Percentiles rank a stretch among this genome's conserved stretches.
Evolutionary conservation across 805 yeast species (phyloP).

Genomic region (Saturnispora kantuleensis): DNA sequence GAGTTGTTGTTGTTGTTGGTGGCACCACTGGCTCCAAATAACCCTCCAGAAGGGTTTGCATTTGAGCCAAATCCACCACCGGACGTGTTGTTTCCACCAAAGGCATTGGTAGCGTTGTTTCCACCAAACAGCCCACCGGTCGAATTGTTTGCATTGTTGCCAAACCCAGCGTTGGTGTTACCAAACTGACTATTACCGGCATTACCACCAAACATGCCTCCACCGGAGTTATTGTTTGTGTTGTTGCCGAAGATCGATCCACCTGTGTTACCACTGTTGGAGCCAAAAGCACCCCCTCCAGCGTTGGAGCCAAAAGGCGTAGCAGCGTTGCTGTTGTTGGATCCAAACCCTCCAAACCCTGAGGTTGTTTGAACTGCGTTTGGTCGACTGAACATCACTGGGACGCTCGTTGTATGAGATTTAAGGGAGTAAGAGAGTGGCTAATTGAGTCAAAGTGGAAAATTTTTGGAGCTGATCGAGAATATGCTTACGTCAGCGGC

Average conservation of each 20-base stretch:
- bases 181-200: neutral
- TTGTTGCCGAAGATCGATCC: slow-evolving; percentile 18
- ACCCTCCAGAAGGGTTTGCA: slow-evolving; percentile 4
- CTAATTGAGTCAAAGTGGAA: neutral
- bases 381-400: slow-evolving; percentile 37
- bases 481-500: too few species aligned
- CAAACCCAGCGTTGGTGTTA: slow-evolving; percentile 30
- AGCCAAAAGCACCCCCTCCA: slow-evolving; percentile 30
- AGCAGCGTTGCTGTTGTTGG: slow-evolving; percentile 3
- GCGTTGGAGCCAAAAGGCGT: slow-evolving; percentile 22
- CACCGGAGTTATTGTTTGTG: slow-evolving; percentile 15
- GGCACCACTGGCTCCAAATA: neutral
- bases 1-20: slow-evolving; percentile 12
- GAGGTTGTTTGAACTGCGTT: slow-evolving; percentile 25
- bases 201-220: slow-evolving; percentile 29
- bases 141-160: slow-evolving; percentile 18
- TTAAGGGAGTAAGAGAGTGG: neutral
- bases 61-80: slow-evolving; percentile 25
- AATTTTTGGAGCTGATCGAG: too few species aligned
- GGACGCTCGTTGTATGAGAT: neutral
- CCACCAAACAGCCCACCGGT: slow-evolving; percentile 16
- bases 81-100: slow-evolving; percentile 13
- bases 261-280: slow-evolving; percentile 13
- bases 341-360: slow-evolving; percentile 40
- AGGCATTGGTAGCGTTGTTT: slow-evolving; percentile 8